A percentile compares a stretch with the other conserved stretches of the same genome.
Evolutionary conservation across 1,139 yeast genomes (phyloP).

Genomic region (Saccharomyces hybrid): DNA sequence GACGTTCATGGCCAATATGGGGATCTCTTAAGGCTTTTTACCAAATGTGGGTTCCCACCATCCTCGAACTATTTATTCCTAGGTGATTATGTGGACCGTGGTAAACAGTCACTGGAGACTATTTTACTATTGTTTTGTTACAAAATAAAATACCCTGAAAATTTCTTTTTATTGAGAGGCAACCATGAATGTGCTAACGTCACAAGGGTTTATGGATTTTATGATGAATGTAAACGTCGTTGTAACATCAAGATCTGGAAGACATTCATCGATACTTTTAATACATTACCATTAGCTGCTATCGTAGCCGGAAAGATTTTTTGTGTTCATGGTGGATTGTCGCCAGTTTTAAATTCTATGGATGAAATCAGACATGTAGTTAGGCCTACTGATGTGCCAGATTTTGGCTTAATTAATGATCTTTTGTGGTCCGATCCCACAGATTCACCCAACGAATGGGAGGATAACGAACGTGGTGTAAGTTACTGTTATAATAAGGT

Average conservation of each 20-base stretch:
- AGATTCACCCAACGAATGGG: conserved; percentile 93
- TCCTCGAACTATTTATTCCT: conserved; percentile 81
- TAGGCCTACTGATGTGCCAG: conserved; percentile 96
- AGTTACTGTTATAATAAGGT: conserved; percentile 91
- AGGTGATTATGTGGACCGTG: conserved; percentile 96
- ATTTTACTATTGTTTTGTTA: conserved; percentile 77
- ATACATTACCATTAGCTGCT: conserved; percentile 90
- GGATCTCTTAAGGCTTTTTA: conserved; percentile 81
- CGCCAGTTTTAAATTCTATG: conserved; percentile 84
- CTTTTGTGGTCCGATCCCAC: conserved; percentile 96
- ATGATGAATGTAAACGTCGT: conserved; percentile 93
- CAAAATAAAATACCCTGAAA: conserved; percentile 93
- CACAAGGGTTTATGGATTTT: conserved; percentile 91
- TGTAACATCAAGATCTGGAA: conserved; percentile 93
- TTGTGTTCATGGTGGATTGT: conserved; percentile 95
- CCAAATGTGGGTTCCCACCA: conserved; percentile 98
- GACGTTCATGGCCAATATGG: conserved; percentile 97
- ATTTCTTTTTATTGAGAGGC: conserved; percentile 84
- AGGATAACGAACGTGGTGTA: conserved; percentile 95
- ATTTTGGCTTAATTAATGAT: conserved; percentile 86
- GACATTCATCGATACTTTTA: conserved; percentile 84
- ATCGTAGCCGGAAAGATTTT: conserved; percentile 93
- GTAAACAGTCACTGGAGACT: conserved; percentile 89
- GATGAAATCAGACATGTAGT: conserved; percentile 87
- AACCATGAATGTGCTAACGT: conserved; percentile 97